phyloP scores from a whole-genome alignment of 208 protist species.

The Wallacemonas sp. region DNA sequence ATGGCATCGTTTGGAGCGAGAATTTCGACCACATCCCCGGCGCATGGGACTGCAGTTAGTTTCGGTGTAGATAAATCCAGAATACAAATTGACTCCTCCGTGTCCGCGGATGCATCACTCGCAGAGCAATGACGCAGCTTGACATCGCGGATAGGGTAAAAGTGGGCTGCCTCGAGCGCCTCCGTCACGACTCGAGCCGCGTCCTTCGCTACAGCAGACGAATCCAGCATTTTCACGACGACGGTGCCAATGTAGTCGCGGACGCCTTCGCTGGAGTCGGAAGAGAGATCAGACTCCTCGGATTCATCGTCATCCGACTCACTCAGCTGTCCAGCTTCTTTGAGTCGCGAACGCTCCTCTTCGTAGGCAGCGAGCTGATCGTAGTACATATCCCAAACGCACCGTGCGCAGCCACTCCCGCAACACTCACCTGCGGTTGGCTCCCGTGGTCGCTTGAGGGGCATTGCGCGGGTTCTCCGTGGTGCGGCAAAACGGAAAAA shows the following conservation, averaged over 20 bases:
- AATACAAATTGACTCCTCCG: slow-evolving; percentile 26
- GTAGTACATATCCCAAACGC: slow-evolving; percentile 91
- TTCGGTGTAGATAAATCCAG: slow-evolving; percentile 21
- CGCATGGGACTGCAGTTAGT: slow-evolving; percentile 19
- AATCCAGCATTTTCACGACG: slow-evolving; percentile 66
- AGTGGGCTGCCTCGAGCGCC: not conserved
- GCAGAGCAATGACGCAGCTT: not conserved
- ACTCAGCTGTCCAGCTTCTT: slow-evolving; percentile 9
- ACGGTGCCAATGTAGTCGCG: slow-evolving; percentile 73
- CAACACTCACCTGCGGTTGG: slow-evolving; percentile 82
- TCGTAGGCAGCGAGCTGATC: slow-evolving; percentile 73
- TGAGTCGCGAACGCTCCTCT: slow-evolving; percentile 22
- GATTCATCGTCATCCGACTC: slow-evolving; percentile 22
- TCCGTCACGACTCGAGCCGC: not conserved
- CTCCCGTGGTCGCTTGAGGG: slow-evolving; percentile 55
- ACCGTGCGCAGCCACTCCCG: slow-evolving; percentile 83
- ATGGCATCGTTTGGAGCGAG: slow-evolving; percentile 60
- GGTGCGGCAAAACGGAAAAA: slow-evolving; percentile 16
- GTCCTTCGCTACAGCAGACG: slow-evolving; percentile 13
- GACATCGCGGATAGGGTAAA: not conserved
- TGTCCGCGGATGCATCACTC: not conserved
- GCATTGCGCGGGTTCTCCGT: not conserved
- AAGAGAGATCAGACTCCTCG: slow-evolving; percentile 29
- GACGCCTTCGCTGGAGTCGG: slow-evolving; percentile 22
- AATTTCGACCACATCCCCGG: slow-evolving; percentile 80